Base-by-base conservation (phyloP, 805 yeast genomes). In the Candida xyloterini region DNA sequence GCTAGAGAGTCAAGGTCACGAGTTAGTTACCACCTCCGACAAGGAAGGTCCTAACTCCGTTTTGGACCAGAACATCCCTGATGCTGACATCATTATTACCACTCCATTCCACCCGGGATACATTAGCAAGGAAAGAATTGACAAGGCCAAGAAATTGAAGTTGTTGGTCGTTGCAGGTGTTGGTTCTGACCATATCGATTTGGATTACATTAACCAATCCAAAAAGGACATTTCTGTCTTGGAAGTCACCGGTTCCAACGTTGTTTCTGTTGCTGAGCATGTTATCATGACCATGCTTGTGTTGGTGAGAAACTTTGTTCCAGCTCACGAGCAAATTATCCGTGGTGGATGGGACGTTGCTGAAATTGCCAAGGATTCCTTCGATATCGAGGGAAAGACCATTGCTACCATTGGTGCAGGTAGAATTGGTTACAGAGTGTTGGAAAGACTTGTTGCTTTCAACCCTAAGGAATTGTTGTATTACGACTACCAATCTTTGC, bases 31-130 rank as follows among this genome's bases (percentile, higher is more conserved):
- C 30, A 85, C 93, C 33, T 58, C 77, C 31, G 79, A 76, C 60
- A 84, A 84, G 60, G 95, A 84, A 41, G 82, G 82, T 33, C 70
- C 69, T 28, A 50, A 62, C 50, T 73, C 83, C 3, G 71, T 58
- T 26, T 73, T 84, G 33, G 93, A 84, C 61, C 67, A 73, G 55
- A 70, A 82, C 48, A 73, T 84, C 57, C 74, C 70, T 33, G 88
- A 80, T 45, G 85, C 90, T 5, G 93, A 84, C 51, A 71, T 84
- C 36, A 74, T 84, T 55, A 84, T 85, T 62, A 78, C 90, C 28
- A 84, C 91, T 10, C 93, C 95, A 3, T 84, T 85, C 74, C 86
- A 75, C 63, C 93, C 95, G 4, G 91, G 81, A 26, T 84, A 84
- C 62, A 70, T 84, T 59, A 75, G 81, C 40, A 69, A 71, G 43